These are phyloP conservation scores for Pyricularia sp. DNA, from an alignment of 2,329 filamentous ascomycete genomes.

Conservation along the genomic window DNA sequence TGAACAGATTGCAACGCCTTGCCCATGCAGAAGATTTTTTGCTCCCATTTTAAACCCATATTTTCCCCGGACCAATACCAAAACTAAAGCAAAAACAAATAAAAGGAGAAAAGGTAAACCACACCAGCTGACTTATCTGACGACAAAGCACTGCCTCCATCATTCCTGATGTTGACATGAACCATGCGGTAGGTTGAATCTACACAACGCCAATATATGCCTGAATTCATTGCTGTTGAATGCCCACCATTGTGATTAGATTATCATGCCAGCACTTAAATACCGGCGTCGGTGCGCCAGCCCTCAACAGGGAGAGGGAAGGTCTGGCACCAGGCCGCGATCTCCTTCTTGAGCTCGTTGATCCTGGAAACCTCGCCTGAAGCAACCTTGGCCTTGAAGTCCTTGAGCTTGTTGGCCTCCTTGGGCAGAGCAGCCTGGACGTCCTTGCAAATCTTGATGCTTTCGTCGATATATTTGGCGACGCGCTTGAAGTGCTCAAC, in stretches of 20 bases:
- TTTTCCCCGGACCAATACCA: not conserved
- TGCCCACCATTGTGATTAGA: not conserved
- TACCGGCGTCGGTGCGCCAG: conserved; percentile 52
- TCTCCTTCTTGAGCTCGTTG: conserved; percentile 78
- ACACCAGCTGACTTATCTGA: not conserved
- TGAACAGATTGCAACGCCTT: conserved; percentile 23
- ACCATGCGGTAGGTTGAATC: not conserved
- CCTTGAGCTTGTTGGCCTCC: conserved; percentile 98
- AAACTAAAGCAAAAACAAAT: conserved; percentile 7
- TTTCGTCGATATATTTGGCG: conserved; percentile 77
- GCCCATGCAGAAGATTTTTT: conserved; percentile 21
- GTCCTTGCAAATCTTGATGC: conserved; percentile 84
- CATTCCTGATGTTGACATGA: not conserved
- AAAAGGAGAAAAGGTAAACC: conserved; percentile 3
- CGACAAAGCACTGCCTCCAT: not conserved
- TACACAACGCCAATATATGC: not conserved
- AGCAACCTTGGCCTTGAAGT: conserved; percentile 92
- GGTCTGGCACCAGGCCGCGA: conserved; percentile 72
- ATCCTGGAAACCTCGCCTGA: conserved; percentile 73
- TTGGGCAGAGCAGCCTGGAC: conserved; percentile 80
- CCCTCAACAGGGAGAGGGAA: conserved; percentile 89
- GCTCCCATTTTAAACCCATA: conserved; percentile 13
- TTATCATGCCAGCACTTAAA: conserved; percentile 30
- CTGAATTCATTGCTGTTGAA: not conserved
- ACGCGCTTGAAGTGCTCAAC: conserved; percentile 88